Evolutionary conservation across 805 yeast species (phyloP).

Genomic region (Metschnikowia anglica): DNA sequence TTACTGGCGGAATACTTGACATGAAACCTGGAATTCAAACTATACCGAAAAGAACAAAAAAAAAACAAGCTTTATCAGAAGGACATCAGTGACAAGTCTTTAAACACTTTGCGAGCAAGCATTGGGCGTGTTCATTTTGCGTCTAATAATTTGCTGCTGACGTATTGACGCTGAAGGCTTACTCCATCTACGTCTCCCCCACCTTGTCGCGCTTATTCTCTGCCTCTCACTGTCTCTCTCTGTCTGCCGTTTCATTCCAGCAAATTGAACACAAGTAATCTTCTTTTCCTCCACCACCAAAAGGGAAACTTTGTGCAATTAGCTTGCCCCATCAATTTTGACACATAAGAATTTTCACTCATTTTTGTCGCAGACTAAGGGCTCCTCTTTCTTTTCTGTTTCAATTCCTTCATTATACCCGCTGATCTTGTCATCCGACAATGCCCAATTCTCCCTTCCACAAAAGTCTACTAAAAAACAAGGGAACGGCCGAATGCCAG

Average conservation of each 20-base stretch:
- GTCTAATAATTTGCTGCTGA: neutral
- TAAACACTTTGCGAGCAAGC: too few relatives aligned
- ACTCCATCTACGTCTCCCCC: neutral
- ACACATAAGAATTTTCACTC: neutral
- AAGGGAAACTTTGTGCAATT: neutral
- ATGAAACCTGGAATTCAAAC: neutral
- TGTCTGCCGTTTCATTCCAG: neutral
- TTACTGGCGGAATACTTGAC: neutral
- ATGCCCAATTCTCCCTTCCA: slow-evolving; percentile 27
- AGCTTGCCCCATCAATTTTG: neutral
- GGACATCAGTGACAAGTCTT: too few relatives aligned
- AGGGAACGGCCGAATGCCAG: slow-evolving; percentile 35
- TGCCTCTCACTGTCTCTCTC: neutral
- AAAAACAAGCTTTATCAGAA: too few relatives aligned
- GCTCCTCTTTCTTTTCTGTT: too few relatives aligned
- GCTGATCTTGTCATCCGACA: neutral
- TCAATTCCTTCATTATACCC: neutral
- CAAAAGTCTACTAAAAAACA: slow-evolving; percentile 31
- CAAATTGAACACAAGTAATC: too few relatives aligned
- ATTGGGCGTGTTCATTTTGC: too few relatives aligned
- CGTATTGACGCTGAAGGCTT: neutral
- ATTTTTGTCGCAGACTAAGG: too few relatives aligned
- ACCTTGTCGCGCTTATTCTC: neutral
- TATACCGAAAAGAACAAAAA: neutral
- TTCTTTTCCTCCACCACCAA: too few relatives aligned